These are phyloP conservation scores for Meyerozyma elateridarum DNA, from an alignment of 1,139 yeast genomes.

Conservation along the genomic window DNA sequence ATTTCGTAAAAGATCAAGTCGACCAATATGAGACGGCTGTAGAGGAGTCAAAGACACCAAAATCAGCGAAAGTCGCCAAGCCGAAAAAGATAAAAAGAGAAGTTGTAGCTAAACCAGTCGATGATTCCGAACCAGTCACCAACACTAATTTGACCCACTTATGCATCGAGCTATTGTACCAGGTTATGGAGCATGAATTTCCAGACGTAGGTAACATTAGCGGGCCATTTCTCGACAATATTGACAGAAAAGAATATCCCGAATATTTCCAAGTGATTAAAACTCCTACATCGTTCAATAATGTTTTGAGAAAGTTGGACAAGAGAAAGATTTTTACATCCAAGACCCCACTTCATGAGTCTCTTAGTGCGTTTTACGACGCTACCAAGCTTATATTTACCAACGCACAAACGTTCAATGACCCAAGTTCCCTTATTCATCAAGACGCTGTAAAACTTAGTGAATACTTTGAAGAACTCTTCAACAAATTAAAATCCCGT, in stretches of 20 bases:
- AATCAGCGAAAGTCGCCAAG: conserved; percentile 16
- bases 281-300: conserved; percentile 53
- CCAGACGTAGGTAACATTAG: conserved; percentile 43
- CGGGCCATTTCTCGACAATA: conserved; percentile 55
- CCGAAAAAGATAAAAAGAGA: conserved; percentile 19
- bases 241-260: conserved; percentile 52
- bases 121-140: conserved; percentile 12
- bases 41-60: conserved; percentile 7
- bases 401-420: conserved; percentile 57
- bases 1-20: conserved; percentile 41
- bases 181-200: conserved; percentile 39
- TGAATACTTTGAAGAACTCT: conserved; percentile 29
- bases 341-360: conserved; percentile 27
- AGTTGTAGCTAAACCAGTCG: conserved; percentile 12
- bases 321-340: conserved; percentile 34
- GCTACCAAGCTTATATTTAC: conserved; percentile 48
- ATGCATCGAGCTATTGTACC: conserved; percentile 26
- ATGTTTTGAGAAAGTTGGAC: conserved; percentile 35
- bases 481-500: conserved; percentile 20
- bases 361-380: conserved; percentile 43
- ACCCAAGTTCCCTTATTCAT: conserved; percentile 49
- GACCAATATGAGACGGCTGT: conserved; percentile 18
- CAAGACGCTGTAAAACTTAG: conserved; percentile 50
- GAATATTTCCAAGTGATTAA: conserved; percentile 54
- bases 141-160: conserved; percentile 20